Conservation (phyloP, 257 asterid genomes). For the Lantana camara region DNA sequence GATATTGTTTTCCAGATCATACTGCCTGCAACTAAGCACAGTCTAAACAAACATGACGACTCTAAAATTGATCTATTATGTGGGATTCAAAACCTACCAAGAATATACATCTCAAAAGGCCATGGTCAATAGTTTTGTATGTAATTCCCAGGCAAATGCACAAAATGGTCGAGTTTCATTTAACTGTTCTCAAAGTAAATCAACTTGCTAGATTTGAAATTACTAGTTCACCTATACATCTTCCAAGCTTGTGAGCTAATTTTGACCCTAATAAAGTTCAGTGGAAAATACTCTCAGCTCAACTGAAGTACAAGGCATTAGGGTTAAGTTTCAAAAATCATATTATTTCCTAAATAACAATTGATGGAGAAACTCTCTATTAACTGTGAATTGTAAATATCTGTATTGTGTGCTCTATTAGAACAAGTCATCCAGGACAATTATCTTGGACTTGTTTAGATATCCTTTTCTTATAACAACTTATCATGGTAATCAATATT, state of each 20-base stretch:
- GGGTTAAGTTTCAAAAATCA: conserved; percentile 1
- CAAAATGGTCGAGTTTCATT: background rate
- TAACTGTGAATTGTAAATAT: background rate
- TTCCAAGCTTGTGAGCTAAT: background rate
- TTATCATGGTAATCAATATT: no score
- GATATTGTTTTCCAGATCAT: no score
- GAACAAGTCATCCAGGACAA: conserved; percentile 9
- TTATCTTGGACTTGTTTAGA: background rate
- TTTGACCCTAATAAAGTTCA: background rate
- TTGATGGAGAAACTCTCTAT: no score
- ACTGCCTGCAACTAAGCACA: no score
- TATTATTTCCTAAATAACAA: background rate
- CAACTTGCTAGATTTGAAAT: background rate
- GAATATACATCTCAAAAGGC: background rate
- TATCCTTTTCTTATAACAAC: background rate
- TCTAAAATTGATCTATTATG: no score
- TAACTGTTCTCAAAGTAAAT: background rate
- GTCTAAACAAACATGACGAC: no score
- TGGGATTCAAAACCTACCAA: conserved; percentile 7
- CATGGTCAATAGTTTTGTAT: background rate
- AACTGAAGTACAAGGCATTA: background rate
- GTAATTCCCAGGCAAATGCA: no score
- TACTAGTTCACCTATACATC: background rate
- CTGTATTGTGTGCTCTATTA: background rate
- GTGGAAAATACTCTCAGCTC: background rate